Percentiles rank a stretch among this genome's conserved stretches.
Evolutionary conservation across 148 eudicot genomes (phyloP).

Genomic region (Rhododendron kiyosumense): DNA sequence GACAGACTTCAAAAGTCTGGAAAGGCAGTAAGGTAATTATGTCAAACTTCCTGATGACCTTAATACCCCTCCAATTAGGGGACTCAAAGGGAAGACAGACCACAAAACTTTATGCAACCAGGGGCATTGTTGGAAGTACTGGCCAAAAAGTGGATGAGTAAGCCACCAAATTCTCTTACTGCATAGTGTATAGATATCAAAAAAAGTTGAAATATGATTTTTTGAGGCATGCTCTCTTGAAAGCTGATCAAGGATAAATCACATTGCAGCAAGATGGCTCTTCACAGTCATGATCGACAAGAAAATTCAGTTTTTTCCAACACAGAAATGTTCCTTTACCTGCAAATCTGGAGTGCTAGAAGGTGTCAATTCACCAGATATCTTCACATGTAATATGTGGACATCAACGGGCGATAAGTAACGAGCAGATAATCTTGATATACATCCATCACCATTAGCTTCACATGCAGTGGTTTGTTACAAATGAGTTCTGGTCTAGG

Average conservation of each 20-base stretch:
- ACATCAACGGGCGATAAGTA: slow-evolving; percentile 89
- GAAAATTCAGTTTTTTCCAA: slow-evolving; percentile 1
- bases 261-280: slow-evolving; percentile 93
- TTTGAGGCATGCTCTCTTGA: slow-evolving; percentile 31
- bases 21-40: too few relatives aligned
- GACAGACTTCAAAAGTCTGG: too few relatives aligned
- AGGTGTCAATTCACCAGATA: slow-evolving; percentile 80
- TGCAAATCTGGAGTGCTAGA: slow-evolving; percentile 64
- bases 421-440: slow-evolving; percentile 86
- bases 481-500: slow-evolving; percentile 91
- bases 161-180: too few relatives aligned
- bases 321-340: slow-evolving; percentile 37
- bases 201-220: slow-evolving; percentile 30
- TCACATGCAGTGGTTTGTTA: slow-evolving; percentile 67
- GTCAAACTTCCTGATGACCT: too few relatives aligned
- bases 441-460: slow-evolving; percentile 93
- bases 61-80: too few relatives aligned
- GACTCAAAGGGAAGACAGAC: too few relatives aligned
- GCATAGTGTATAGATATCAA: slow-evolving; percentile 11
- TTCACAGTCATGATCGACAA: slow-evolving; percentile 78
- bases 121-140: too few relatives aligned
- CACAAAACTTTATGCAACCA: too few relatives aligned
- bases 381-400: slow-evolving; percentile 75
- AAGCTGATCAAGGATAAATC: slow-evolving; percentile 86
- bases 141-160: too few relatives aligned